Evolutionary conservation across 495 filamentous ascomycete genomes (phyloP), one percentile per base, ranked within the genome.

Genomic region (Penicillium simplicissimum): DNA sequence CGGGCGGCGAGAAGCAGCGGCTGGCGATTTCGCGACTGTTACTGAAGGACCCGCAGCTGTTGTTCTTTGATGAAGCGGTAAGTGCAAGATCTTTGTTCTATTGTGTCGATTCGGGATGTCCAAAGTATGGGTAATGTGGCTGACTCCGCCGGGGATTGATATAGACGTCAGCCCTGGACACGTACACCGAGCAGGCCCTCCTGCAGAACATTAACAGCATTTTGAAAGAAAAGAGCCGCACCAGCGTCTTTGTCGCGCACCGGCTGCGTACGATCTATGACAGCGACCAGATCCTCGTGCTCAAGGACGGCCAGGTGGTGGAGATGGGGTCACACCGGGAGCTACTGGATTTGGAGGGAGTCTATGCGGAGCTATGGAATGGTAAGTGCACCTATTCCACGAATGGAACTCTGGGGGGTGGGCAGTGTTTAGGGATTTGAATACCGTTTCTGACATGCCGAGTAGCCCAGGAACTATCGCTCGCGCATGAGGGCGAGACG

Each of bases 21-120:
- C 76, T 98, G 34, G 95, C 96, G 2, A 86, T 98, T 21, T 90
- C 91, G 7, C 81, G 95, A 34, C 71, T 98, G 37, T 82, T 98
- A 1, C 77, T 98, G 47, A 98, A 98, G 66, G 91, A 98, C 66
- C 94, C 95, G 0, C 89, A 92, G 7, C 75, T 98, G 36, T 77
- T 98, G 1, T 98, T 98, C 83, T 98, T 98, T 65, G 95, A 98
- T 67, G 95, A 98, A 79, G 95, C 95, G 45, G 86, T 88, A 77
- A 69, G 84, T 81, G 4, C 35, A 28, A 15, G 4, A 28, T 53
- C 15, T 0, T 48, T 45, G 28, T 45, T 57, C 31, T 42, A n/a
- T 13, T 11, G 17, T 6, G 4, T 19, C 9, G 1, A 21, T 5
- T 11, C 10, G 6, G 1, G 2, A 15, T 21, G 3, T 28, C 14